Evolutionary conservation across 2,329 filamentous ascomycete genomes (phyloP).

Genomic region (Teratosphaeria viscida): DNA sequence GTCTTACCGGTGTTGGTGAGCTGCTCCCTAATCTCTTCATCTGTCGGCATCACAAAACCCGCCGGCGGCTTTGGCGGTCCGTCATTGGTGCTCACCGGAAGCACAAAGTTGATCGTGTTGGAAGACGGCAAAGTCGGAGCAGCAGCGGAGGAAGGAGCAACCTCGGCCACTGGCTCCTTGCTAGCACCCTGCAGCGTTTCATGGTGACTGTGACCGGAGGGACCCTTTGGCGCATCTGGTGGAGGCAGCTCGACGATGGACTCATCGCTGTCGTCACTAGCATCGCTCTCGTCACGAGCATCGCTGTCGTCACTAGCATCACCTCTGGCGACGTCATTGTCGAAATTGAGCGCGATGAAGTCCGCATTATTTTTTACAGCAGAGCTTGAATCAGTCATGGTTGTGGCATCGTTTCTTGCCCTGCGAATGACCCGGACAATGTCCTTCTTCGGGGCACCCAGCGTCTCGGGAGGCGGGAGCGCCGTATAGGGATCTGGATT

Average conservation of each 20-base stretch:
- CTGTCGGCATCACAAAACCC: constrained; percentile 13
- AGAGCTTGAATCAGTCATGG: constrained; percentile 36
- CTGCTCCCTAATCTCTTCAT: constrained; percentile 12
- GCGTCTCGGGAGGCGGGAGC: constrained; percentile 68
- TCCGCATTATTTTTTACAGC: constrained; percentile 49
- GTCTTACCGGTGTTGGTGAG: constrained; percentile 1
- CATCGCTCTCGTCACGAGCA: neutral
- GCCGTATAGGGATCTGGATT: constrained; percentile 92
- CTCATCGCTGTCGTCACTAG: constrained; percentile 15
- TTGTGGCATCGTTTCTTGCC: constrained; percentile 59
- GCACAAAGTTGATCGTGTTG: neutral
- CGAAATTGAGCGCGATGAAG: constrained; percentile 62
- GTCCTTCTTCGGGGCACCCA: constrained; percentile 65
- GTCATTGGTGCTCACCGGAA: neutral
- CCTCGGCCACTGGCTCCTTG: neutral
- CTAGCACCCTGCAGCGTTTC: constrained; percentile 17
- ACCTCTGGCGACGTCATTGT: constrained; percentile 22
- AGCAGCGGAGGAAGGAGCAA: neutral
- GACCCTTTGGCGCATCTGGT: neutral
- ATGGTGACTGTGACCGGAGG: constrained; percentile 24
- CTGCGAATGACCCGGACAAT: constrained; percentile 88
- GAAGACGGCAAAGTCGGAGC: neutral
- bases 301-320: constrained; percentile 20
- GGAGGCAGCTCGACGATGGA: neutral
- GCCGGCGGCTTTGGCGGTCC: constrained; percentile 9